A percentile compares a stretch with the other conserved stretches of the same genome.
Evolutionary conservation across 306 rosid genomes (phyloP).

Genomic region (Carpinus viminea): DNA sequence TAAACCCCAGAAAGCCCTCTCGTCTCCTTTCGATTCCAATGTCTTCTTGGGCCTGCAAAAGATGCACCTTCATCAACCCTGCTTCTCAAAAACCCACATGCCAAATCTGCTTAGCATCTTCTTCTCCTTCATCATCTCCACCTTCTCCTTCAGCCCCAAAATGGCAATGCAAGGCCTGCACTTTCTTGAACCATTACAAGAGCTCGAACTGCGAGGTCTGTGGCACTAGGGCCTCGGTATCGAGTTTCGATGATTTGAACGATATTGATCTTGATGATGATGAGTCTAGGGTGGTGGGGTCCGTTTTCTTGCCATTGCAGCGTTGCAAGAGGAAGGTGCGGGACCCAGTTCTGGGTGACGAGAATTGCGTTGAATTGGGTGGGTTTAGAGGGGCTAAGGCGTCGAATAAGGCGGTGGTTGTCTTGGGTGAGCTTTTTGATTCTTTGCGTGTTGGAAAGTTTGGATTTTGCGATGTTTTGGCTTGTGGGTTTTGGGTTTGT

Average conservation of each 20-base stretch:
- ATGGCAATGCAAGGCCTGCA: conserved; percentile 95
- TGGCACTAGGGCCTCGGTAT: conserved; percentile 57
- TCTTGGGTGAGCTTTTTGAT: conserved; percentile 36
- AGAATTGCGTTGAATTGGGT: conserved; percentile 24
- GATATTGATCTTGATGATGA: conserved; percentile 33
- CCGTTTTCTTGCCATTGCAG: conserved; percentile 78
- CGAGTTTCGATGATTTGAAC: conserved; percentile 55
- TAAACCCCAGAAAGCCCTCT: conserved; percentile 12
- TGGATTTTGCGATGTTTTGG: not conserved
- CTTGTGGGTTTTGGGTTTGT: conserved; percentile 9
- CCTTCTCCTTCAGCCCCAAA: conserved; percentile 53
- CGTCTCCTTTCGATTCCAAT: conserved; percentile 15
- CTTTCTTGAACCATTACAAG: conserved; percentile 70
- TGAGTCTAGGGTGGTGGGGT: conserved; percentile 64
- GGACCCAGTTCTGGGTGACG: conserved; percentile 29
- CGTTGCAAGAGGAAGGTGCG: conserved; percentile 52
- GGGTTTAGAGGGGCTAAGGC: conserved; percentile 22
- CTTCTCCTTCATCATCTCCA: conserved; percentile 22
- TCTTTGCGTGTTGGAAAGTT: not conserved
- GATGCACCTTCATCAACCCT: conserved; percentile 77
- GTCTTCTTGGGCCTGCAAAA: conserved; percentile 57
- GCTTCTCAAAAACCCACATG: conserved; percentile 59
- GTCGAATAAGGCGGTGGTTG: conserved; percentile 27
- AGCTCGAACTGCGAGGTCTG: conserved; percentile 65
- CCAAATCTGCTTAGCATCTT: conserved; percentile 48